phyloP scores from a whole-genome alignment of 192 early-diverging fungal genomes.

The Entomortierella lignicola region DNA sequence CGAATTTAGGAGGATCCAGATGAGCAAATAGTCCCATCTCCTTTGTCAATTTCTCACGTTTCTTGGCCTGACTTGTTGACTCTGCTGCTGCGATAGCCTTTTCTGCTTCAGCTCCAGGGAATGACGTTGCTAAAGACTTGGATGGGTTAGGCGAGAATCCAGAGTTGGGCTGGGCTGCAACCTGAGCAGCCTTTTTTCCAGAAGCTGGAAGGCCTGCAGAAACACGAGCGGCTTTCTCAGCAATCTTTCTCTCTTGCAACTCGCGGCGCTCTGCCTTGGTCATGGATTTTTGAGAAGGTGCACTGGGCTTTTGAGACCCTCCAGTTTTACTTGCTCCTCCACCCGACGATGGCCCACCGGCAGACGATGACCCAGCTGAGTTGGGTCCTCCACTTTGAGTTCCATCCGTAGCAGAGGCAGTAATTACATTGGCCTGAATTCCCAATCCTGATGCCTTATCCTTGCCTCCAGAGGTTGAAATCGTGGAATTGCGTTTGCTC shows the following conservation, averaged over 20 bases:
- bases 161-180: slow-evolving; percentile 20
- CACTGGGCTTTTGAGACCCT: slow-evolving; percentile 29
- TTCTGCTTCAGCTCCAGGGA: slow-evolving; percentile 43
- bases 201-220: slow-evolving; percentile 50
- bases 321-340: slow-evolving; percentile 4
- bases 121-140: slow-evolving; percentile 28
- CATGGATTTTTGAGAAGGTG: slow-evolving; percentile 63
- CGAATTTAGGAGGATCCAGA: slow-evolving; percentile 68
- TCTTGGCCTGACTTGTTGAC: slow-evolving; percentile 45
- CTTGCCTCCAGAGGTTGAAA: background rate
- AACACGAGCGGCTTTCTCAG: slow-evolving; percentile 74
- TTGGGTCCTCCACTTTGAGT: slow-evolving; percentile 13
- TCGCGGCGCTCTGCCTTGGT: slow-evolving; percentile 92
- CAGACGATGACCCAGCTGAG: slow-evolving; percentile 12
- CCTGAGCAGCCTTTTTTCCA: slow-evolving; percentile 56
- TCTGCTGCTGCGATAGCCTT: slow-evolving; percentile 43
- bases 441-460: slow-evolving; percentile 37
- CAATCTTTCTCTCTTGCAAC: slow-evolving; percentile 84
- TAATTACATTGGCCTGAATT: slow-evolving; percentile 24
- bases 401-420: slow-evolving; percentile 6
- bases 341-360: slow-evolving; percentile 6
- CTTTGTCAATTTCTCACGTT: slow-evolving; percentile 54
- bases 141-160: slow-evolving; percentile 29
- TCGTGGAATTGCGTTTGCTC: slow-evolving; percentile 19
- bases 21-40: slow-evolving; percentile 81